Percentiles rank a stretch among this genome's conserved stretches.
Evolutionary conservation across 2,329 filamentous ascomycete species (phyloP).

Genomic region (Pyrenophora graminea): DNA sequence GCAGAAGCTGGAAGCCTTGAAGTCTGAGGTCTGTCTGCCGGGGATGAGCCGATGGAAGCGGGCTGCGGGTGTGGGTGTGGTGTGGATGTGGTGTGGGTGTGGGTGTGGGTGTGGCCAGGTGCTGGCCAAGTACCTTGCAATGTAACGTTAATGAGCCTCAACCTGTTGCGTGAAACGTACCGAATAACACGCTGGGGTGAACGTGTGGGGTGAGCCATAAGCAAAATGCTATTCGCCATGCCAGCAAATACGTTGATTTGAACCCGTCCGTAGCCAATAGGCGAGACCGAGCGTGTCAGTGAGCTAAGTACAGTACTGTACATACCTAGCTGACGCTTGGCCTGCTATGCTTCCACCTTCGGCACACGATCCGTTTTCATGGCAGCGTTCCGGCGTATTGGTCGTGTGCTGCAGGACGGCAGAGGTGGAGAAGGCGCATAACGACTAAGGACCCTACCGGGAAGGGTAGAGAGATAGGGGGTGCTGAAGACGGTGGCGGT

Average conservation of each 20-base stretch:
- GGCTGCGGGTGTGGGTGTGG: not conserved
- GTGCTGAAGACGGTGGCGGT: no score
- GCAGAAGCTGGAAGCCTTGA: constrained; percentile 4
- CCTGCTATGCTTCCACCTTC: constrained; percentile 4
- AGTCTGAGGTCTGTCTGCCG: constrained; percentile 1
- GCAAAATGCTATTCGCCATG: not conserved
- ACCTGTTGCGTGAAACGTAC: not conserved
- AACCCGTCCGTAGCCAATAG: constrained; percentile 16
- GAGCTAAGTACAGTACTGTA: not conserved
- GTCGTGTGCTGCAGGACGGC: constrained; percentile 11
- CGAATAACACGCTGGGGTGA: constrained; percentile 1
- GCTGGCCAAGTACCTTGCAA: not conserved
- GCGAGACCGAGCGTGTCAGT: constrained; percentile 15
- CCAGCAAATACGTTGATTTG: not conserved
- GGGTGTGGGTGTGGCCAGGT: not conserved
- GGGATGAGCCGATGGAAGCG: constrained; percentile 1
- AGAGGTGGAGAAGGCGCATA: no score
- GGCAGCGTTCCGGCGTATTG: constrained; percentile 9
- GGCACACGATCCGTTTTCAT: constrained; percentile 10
- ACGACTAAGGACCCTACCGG: no score
- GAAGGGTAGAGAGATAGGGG: no score
- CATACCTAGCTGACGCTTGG: constrained; percentile 1
- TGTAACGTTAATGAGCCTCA: constrained; percentile 1
- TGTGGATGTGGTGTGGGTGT: no score
- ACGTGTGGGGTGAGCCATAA: constrained; percentile 11